A percentile compares a stretch with the other conserved stretches of the same genome.
phyloP scores from a whole-genome alignment of 1,139 yeast genomes.

The Pichia norvegensis region DNA sequence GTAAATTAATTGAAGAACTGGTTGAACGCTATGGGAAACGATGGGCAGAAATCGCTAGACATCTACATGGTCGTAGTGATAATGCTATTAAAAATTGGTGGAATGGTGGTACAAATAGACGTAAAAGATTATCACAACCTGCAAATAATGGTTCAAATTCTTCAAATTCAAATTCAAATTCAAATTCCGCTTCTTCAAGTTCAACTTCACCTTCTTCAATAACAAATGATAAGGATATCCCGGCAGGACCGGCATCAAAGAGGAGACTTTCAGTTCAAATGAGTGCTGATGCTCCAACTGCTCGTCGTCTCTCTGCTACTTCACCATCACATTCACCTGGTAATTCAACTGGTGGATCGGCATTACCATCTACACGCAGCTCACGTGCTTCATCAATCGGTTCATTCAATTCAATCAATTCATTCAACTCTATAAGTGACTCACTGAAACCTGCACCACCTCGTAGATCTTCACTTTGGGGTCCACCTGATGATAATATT shows the following conservation, averaged over 20 bases:
- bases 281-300: background rate
- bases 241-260: slow-evolving; percentile 13
- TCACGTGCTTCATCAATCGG: slow-evolving; percentile 15
- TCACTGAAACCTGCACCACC: slow-evolving; percentile 1
- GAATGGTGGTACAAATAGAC: slow-evolving; percentile 85
- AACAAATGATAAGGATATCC: background rate
- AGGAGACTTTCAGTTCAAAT: slow-evolving; percentile 27
- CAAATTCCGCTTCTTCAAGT: background rate
- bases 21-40: slow-evolving; percentile 78
- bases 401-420: background rate
- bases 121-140: slow-evolving; percentile 44
- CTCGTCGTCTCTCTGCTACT: background rate
- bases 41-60: slow-evolving; percentile 93
- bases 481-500: background rate
- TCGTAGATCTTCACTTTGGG: background rate
- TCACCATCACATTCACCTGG: slow-evolving; percentile 10
- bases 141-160: slow-evolving; percentile 12
- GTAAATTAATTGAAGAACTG: slow-evolving; percentile 67
- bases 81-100: slow-evolving; percentile 95
- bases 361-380: slow-evolving; percentile 8
- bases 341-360: slow-evolving; percentile 7
- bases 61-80: slow-evolving; percentile 77
- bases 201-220: background rate
- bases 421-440: background rate
- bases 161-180: background rate